Evolutionary conservation across 148 eudicot species (phyloP).

Genomic region (Limonium bicolor): DNA sequence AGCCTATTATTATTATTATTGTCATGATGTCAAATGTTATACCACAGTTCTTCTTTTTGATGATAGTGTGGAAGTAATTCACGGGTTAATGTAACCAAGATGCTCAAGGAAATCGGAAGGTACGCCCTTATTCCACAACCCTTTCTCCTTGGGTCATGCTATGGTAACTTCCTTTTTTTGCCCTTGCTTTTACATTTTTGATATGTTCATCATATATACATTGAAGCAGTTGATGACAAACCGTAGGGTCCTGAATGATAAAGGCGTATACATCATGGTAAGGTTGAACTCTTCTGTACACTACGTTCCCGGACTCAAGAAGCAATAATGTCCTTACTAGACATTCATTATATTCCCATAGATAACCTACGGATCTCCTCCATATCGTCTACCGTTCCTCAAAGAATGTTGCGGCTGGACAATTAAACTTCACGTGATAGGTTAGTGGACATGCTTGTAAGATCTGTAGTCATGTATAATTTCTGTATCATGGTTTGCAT

Average conservation of each 20-base stretch:
- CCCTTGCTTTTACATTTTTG: conserved; percentile 22
- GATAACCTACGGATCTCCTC: conserved; percentile 89
- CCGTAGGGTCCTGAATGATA: conserved; percentile 92
- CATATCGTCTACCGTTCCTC: conserved; percentile 44
- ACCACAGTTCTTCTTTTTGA: conserved; percentile 11
- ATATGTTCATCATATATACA: conserved; percentile 35
- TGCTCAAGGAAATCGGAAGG: conserved; percentile 82
- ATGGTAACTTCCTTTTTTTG: background rate
- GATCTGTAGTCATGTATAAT: background rate
- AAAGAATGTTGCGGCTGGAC: conserved; percentile 39
- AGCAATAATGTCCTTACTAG: background rate
- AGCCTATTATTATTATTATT: background rate
- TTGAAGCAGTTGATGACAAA: conserved; percentile 86
- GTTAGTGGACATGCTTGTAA: conserved; percentile 18
- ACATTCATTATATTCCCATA: conserved; percentile 14
- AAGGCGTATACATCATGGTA: conserved; percentile 87
- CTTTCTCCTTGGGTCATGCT: background rate
- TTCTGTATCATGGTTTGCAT: background rate
- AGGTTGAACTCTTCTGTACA: conserved; percentile 7
- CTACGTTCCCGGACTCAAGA: background rate
- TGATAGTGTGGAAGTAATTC: conserved; percentile 69
- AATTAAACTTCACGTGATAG: conserved; percentile 74
- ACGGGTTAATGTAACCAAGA: conserved; percentile 47
- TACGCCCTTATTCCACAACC: conserved; percentile 12
- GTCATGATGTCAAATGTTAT: conserved; percentile 4